These are phyloP conservation scores for Trichoderma arundinaceum DNA, from an alignment of 2,329 filamentous ascomycete species.

Conservation along the genomic window DNA sequence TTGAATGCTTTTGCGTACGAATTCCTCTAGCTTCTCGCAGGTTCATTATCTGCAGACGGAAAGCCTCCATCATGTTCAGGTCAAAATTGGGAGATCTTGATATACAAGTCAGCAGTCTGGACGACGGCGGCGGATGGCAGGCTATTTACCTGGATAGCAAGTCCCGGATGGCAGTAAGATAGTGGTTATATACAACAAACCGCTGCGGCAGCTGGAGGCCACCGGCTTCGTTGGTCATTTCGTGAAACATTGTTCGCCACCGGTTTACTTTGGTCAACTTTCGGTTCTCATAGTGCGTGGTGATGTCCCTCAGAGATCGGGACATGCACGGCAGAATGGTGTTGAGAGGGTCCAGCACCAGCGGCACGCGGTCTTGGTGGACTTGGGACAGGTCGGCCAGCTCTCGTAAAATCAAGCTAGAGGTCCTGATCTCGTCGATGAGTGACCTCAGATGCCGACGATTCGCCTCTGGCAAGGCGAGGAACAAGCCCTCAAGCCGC, in stretches of 20 bases:
- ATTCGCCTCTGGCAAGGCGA: slow-evolving; percentile 50
- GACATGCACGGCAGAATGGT: slow-evolving; percentile 62
- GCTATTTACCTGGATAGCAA: slow-evolving; percentile 56
- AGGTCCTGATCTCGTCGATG: slow-evolving; percentile 53
- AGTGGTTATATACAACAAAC: slow-evolving; percentile 63
- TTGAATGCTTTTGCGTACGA: slow-evolving; percentile 45
- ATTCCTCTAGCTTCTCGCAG: slow-evolving; percentile 61
- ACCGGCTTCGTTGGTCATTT: slow-evolving; percentile 58
- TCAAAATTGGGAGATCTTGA: slow-evolving; percentile 57
- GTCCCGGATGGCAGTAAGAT: slow-evolving; percentile 55
- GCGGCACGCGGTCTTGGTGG: slow-evolving; percentile 55
- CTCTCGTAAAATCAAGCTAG: slow-evolving; percentile 56
- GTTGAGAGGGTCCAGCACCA: slow-evolving; percentile 61
- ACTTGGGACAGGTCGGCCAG: slow-evolving; percentile 61
- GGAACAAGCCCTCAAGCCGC: slow-evolving; percentile 57
- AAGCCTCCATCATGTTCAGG: slow-evolving; percentile 57
- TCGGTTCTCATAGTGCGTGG: slow-evolving; percentile 56
- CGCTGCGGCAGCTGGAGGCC: slow-evolving; percentile 58
- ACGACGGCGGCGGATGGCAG: background rate
- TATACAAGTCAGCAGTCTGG: slow-evolving; percentile 33
- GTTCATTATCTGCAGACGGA: slow-evolving; percentile 56
- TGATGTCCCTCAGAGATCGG: slow-evolving; percentile 60
- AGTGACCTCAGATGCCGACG: slow-evolving; percentile 55
- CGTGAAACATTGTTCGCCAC: slow-evolving; percentile 65
- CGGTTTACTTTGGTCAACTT: slow-evolving; percentile 54